Evolutionary conservation across 441 rosid genomes (phyloP).

Genomic region (Euphorbia schlechtendalii): DNA sequence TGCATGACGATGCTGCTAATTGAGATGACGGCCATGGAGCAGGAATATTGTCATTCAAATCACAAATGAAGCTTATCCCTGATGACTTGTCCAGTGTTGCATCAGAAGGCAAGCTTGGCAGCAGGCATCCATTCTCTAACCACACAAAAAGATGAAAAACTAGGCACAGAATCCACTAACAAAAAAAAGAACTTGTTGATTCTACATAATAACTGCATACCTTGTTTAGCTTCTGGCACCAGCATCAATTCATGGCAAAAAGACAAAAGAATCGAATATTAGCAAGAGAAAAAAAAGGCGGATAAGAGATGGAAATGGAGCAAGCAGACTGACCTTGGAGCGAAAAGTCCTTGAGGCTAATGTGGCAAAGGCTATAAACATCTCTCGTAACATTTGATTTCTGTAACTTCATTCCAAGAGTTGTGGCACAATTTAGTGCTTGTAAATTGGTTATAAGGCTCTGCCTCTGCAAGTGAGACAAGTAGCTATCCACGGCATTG

Average conservation of each 20-base stretch:
- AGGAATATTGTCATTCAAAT: slow-evolving; percentile 90
- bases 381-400: slow-evolving; percentile 54
- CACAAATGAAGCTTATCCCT: slow-evolving; percentile 90
- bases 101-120: slow-evolving; percentile 94
- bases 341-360: slow-evolving; percentile 91
- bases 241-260: slow-evolving; percentile 6
- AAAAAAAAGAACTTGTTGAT: neutral
- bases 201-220: slow-evolving; percentile 22
- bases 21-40: slow-evolving; percentile 89
- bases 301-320: neutral
- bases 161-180: neutral
- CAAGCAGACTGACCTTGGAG: slow-evolving; percentile 58
- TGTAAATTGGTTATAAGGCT: slow-evolving; percentile 84
- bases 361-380: slow-evolving; percentile 67
- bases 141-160: neutral
- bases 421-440: slow-evolving; percentile 83
- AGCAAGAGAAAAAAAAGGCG: slow-evolving; percentile 11
- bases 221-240: slow-evolving; percentile 44
- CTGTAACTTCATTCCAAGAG: slow-evolving; percentile 60
- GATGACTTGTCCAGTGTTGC: slow-evolving; percentile 67
- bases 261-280: slow-evolving; percentile 17
- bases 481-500: slow-evolving; percentile 67
- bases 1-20: slow-evolving; percentile 59
- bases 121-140: slow-evolving; percentile 82
- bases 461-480: slow-evolving; percentile 90